A percentile compares a stretch with the other conserved stretches of the same genome.
phyloP scores from a whole-genome alignment of 768 basidiomycete species.

The Dioszegia hungarica region DNA sequence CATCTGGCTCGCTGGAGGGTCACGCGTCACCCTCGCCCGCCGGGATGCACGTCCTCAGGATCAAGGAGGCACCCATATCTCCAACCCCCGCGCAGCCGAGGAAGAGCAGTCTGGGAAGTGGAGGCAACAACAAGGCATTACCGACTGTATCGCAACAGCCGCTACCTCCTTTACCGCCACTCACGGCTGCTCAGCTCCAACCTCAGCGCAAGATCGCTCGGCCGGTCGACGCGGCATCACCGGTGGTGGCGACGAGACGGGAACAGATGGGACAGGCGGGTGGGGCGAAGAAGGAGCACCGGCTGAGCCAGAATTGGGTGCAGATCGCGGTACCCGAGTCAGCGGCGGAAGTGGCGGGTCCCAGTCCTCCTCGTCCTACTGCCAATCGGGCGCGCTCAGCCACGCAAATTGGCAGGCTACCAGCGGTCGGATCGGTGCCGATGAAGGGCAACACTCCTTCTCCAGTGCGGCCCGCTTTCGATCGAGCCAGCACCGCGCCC shows the following conservation, averaged over 20 bases:
- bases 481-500: conserved; percentile 28
- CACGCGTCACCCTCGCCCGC: background rate
- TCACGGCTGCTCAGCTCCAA: background rate
- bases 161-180: conserved; percentile 10
- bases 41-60: background rate
- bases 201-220: conserved; percentile 4
- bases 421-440: conserved; percentile 23
- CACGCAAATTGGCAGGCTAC: background rate
- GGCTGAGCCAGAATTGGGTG: conserved; percentile 39
- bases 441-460: conserved; percentile 21
- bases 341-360: conserved; percentile 5
- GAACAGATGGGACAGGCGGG: too few relatives aligned
- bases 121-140: conserved; percentile 12
- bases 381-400: background rate
- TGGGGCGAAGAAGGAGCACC: conserved; percentile 20
- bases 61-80: background rate
- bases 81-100: background rate
- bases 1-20: conserved; percentile 16
- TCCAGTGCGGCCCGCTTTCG: conserved; percentile 25
- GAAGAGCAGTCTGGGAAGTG: background rate
- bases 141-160: conserved; percentile 15
- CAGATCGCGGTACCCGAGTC: conserved; percentile 9
- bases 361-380: background rate
- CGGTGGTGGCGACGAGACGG: too few relatives aligned
- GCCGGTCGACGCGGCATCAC: background rate